Conservation (phyloP, 371 early-diverging fungal species). For the Vavraia culicis region DNA sequence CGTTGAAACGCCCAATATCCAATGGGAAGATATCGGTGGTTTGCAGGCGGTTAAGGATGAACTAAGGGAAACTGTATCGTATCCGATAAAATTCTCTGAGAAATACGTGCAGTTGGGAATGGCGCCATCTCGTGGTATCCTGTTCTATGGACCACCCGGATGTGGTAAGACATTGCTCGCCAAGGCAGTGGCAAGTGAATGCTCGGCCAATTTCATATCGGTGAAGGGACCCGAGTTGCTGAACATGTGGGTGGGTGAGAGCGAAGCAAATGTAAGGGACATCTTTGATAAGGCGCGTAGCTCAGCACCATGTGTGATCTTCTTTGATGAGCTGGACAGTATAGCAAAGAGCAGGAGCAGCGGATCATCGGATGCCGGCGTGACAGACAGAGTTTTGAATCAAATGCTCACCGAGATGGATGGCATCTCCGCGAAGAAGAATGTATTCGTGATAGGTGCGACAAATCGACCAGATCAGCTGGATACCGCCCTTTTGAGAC, state of each 20-base stretch:
- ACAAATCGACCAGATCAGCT: constrained; percentile 86
- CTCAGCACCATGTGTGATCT: constrained; percentile 96
- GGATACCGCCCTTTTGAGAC: constrained; percentile 71
- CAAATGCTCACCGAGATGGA: constrained; percentile 99
- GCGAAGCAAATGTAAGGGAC: constrained; percentile 94
- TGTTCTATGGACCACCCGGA: constrained; percentile 99
- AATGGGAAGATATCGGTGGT: constrained; percentile 97
- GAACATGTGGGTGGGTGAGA: constrained; percentile 99
- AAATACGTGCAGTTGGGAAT: constrained; percentile 99
- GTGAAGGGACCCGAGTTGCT: constrained; percentile 97
- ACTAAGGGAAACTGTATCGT: constrained; percentile 95
- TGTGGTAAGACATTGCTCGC: constrained; percentile 98
- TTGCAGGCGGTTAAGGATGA: constrained; percentile 90
- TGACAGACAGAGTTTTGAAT: constrained; percentile 78
- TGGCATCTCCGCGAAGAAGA: constrained; percentile 95
- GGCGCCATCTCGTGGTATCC: constrained; percentile 91
- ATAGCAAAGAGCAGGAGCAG: constrained; percentile 85
- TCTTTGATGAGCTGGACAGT: constrained; percentile 99
- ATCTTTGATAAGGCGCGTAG: constrained; percentile 98
- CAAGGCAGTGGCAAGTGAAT: constrained; percentile 98
- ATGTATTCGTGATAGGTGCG: constrained; percentile 70
- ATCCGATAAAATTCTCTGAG: constrained; percentile 97
- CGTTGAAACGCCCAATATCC: constrained; percentile 88
- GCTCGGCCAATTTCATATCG: constrained; percentile 98
- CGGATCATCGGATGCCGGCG: constrained; percentile 61